Conservation (phyloP, 73 alveolate species). For the Durusdinium trenchii region DNA sequence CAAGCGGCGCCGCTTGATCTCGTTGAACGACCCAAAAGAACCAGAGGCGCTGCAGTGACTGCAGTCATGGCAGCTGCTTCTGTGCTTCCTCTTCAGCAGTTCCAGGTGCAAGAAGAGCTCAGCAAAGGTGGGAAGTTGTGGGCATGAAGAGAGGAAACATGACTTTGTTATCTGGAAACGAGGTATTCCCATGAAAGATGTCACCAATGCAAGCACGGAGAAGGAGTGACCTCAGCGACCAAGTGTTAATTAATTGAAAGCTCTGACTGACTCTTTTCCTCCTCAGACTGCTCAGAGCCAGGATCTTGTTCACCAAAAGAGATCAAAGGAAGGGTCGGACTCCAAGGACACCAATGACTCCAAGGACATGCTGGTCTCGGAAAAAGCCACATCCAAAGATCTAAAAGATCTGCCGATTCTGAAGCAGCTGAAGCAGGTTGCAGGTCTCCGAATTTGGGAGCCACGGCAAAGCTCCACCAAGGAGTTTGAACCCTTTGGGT, state of each 20-base stretch:
- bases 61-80: background rate
- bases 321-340: too few species aligned
- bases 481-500: background rate
- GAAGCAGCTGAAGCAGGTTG: background rate
- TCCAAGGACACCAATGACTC: too few species aligned
- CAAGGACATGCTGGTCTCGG: background rate
- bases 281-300: too few species aligned
- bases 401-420: background rate
- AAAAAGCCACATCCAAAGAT: background rate
- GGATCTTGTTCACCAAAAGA: too few species aligned
- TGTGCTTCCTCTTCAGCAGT: background rate
- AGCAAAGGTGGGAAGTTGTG: background rate
- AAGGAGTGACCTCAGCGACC: too few species aligned
- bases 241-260: too few species aligned
- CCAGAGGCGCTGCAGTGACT: background rate
- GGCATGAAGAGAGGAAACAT: too few species aligned
- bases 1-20: slow-evolving; percentile 40
- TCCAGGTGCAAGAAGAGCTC: slow-evolving; percentile 4
- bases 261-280: too few species aligned
- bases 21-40: too few species aligned
- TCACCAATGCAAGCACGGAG: too few species aligned
- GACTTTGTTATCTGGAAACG: too few species aligned
- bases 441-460: slow-evolving; percentile 58
- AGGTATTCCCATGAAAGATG: too few species aligned
- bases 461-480: background rate